phyloP scores from a whole-genome alignment of 2,329 filamentous ascomycete genomes.

The Fonsecaea nubica region DNA sequence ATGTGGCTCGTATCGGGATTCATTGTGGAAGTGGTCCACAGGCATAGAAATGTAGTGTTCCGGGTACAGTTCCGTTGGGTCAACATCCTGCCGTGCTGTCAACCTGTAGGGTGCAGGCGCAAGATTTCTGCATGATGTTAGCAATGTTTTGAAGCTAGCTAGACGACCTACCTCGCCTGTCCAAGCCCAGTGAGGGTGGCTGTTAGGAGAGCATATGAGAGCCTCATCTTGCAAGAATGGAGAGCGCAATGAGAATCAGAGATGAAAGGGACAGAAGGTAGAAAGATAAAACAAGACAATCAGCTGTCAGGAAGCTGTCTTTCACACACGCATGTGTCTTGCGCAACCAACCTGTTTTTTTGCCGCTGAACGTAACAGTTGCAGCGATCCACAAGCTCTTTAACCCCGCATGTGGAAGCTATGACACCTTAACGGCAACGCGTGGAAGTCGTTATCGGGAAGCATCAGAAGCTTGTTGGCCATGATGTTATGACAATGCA shows the following conservation, averaged over 20 bases:
- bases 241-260: neutral
- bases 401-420: constrained; percentile 8
- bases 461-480: constrained; percentile 22
- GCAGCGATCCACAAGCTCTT: neutral
- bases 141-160: neutral
- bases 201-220: constrained; percentile 12
- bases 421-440: constrained; percentile 2
- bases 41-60: constrained; percentile 62
- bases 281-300: neutral
- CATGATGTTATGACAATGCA: constrained; percentile 20
- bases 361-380: constrained; percentile 5
- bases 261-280: neutral
- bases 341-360: constrained; percentile 9
- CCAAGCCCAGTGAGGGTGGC: constrained; percentile 20
- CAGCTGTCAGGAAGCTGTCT: neutral
- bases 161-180: constrained; percentile 23
- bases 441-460: constrained; percentile 7
- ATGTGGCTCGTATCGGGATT: constrained; percentile 78
- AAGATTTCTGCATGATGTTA: constrained; percentile 23
- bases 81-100: constrained; percentile 27
- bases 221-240: constrained; percentile 23
- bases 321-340: constrained; percentile 4
- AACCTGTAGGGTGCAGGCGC: constrained; percentile 29
- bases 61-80: constrained; percentile 49
- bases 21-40: constrained; percentile 84